Base-by-base conservation (phyloP, 148 eudicot species). In the Arbutus unedo region DNA sequence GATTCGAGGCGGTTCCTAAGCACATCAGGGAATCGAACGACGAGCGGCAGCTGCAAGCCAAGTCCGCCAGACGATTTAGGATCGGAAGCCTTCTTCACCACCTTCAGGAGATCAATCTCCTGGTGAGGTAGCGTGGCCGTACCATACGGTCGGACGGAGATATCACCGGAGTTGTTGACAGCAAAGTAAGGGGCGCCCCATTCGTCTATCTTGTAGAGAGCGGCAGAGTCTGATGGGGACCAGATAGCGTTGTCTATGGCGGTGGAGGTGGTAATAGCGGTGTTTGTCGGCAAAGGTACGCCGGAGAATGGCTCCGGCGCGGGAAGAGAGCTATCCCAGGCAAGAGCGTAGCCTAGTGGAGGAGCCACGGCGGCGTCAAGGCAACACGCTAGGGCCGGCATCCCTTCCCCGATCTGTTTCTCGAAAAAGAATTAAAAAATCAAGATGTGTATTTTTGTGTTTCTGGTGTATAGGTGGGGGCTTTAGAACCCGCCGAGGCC, bases 401-500 rank as follows among this genome's bases (percentile, higher is more conserved):
- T 93, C 86, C 86, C 88, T 87, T 89, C 89, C 86, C 90, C 92
- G 89, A 87, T 87, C 92, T 89, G 91, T 85, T 84, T 82, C 64
- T 43, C 21, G 8, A 9, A 48, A 85, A 83, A 85, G 85, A 91
- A 83, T 70, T 49, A 83, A 81, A 81, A 83, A 88, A 86, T 85
- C 15, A 18, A 54, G 9, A 23, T 66, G 15, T 66, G 44, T 75
- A 70, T 48, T 47, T 31, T 54, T 60, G 21, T 74, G 4, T 43
- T 71, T 71, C 75, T 57, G 77, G 86, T 90, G 88, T 68, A 68
- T 23, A 76, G 86, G 51, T 87, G 92, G 98, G 98, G 98, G 97
- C 88, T 91, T 90, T 91, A 92, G 73, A 88, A 96, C 94, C 98
- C 98, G 98, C 98, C 98, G 98, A 93, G 97, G 98, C 98, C 91